These are phyloP conservation scores for Mycocentrospora acerina DNA, from an alignment of 2,329 filamentous ascomycete species.

Conservation along the genomic window DNA sequence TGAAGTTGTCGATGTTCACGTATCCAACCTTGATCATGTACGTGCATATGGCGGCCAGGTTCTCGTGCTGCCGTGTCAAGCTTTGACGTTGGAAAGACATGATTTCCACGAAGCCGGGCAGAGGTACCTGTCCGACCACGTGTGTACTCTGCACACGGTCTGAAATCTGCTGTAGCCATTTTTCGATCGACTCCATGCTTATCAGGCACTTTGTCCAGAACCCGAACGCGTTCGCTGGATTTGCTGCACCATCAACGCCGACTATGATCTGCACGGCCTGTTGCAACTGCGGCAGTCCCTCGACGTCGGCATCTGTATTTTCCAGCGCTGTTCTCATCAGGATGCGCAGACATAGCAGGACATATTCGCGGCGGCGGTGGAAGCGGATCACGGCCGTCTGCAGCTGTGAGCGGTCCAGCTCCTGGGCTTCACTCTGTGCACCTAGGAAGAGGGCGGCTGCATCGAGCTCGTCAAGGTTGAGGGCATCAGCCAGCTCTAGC, in stretches of 20 bases:
- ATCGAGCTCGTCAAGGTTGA: conserved; percentile 87
- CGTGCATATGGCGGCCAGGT: conserved; percentile 76
- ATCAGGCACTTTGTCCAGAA: conserved; percentile 75
- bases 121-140: conserved; percentile 67
- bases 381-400: conserved; percentile 83
- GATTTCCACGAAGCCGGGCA: conserved; percentile 70
- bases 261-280: conserved; percentile 45
- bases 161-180: conserved; percentile 71
- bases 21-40: conserved; percentile 76
- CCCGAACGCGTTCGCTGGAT: conserved; percentile 57
- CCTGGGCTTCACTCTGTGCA: conserved; percentile 67
- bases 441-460: conserved; percentile 76
- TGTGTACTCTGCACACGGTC: conserved; percentile 76
- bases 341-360: conserved; percentile 81
- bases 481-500: conserved; percentile 79
- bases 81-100: conserved; percentile 79
- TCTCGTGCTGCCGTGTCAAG: conserved; percentile 86
- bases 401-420: conserved; percentile 70
- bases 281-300: conserved; percentile 23
- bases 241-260: conserved; percentile 57
- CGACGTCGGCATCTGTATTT: conserved; percentile 28
- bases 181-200: conserved; percentile 74
- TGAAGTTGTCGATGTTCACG: conserved; percentile 71
- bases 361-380: conserved; percentile 79
- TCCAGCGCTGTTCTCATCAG: conserved; percentile 69